phyloP scores from a whole-genome alignment of 257 asterid species.

The Ocimum tenuiflorum region DNA sequence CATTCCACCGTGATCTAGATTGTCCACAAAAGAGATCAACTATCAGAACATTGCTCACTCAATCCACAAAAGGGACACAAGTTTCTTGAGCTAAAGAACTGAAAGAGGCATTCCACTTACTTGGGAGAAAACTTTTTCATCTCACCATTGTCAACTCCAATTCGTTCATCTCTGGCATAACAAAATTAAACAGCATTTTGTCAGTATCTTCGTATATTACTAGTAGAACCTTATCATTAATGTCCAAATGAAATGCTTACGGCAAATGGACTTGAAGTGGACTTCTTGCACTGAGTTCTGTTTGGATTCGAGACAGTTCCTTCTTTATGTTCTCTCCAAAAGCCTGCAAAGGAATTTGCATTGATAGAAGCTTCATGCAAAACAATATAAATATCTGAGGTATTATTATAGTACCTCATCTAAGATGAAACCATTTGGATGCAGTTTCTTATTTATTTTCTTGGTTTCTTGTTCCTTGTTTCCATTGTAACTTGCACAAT shows the following conservation, averaged over 20 bases:
- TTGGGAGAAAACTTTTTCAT: too few relatives aligned
- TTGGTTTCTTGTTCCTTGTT: constrained; percentile 34
- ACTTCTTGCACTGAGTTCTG: constrained; percentile 39
- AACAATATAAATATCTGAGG: neutral
- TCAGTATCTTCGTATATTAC: too few relatives aligned
- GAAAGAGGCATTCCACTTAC: too few relatives aligned
- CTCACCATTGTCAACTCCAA: too few relatives aligned
- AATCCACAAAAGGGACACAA: too few relatives aligned
- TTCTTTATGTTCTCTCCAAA: constrained; percentile 50
- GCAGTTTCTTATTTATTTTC: constrained; percentile 40
- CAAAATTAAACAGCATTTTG: too few relatives aligned
- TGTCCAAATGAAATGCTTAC: constrained; percentile 36
- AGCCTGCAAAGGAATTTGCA: constrained; percentile 28
- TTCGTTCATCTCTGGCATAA: too few relatives aligned
- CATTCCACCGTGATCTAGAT: constrained; percentile 46
- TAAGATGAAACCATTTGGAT: constrained; percentile 38
- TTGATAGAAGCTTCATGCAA: neutral
- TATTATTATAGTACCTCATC: constrained; percentile 41
- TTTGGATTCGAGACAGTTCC: constrained; percentile 46
- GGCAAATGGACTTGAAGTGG: constrained; percentile 28
- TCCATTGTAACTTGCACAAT: constrained; percentile 24
- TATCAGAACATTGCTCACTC: too few relatives aligned
- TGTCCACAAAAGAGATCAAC: neutral
- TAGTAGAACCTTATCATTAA: neutral
- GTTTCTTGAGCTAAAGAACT: too few relatives aligned